These are phyloP conservation scores for Stagonosporopsis tanaceti DNA, from an alignment of 2,329 filamentous ascomycete genomes.

Conservation along the genomic window DNA sequence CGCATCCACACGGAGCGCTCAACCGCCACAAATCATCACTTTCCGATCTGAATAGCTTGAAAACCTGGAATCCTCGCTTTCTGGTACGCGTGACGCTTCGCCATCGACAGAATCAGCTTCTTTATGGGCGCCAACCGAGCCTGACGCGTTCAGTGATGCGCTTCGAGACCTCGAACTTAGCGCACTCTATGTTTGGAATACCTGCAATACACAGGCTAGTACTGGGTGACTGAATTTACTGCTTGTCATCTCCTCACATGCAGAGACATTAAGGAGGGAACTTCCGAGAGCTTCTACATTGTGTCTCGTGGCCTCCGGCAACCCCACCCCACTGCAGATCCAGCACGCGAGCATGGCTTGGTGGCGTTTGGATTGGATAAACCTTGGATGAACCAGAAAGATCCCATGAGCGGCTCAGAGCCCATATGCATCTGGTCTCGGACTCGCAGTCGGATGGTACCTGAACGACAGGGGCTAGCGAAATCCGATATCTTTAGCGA, in stretches of 20 bases:
- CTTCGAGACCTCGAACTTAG: neutral
- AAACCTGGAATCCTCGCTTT: constrained; percentile 6
- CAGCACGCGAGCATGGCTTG: constrained; percentile 20
- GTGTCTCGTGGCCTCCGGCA: neutral
- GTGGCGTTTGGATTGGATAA: constrained; percentile 1
- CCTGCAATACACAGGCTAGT: neutral
- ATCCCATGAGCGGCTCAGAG: constrained; percentile 1
- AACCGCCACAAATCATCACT: constrained; percentile 18
- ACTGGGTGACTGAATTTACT: neutral
- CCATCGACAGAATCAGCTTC: constrained; percentile 15
- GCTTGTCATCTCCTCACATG: neutral
- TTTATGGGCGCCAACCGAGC: constrained; percentile 28
- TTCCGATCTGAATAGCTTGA: constrained; percentile 9
- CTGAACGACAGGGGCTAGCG: constrained; percentile 13
- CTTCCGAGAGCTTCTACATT: neutral
- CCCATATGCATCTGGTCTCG: constrained; percentile 1
- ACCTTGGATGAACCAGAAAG: constrained; percentile 15
- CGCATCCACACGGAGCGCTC: constrained; percentile 11
- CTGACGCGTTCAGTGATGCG: constrained; percentile 19
- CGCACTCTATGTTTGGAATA: neutral
- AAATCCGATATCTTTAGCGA: constrained; percentile 15
- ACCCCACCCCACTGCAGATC: constrained; percentile 3
- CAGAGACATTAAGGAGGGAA: neutral
- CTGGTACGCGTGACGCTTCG: constrained; percentile 13
- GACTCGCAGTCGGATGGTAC: constrained; percentile 10